Percentiles rank a stretch among this genome's conserved stretches.
Conservation (phyloP, 2,329 filamentous ascomycete genomes). For the Rasamsonia emersonii region DNA sequence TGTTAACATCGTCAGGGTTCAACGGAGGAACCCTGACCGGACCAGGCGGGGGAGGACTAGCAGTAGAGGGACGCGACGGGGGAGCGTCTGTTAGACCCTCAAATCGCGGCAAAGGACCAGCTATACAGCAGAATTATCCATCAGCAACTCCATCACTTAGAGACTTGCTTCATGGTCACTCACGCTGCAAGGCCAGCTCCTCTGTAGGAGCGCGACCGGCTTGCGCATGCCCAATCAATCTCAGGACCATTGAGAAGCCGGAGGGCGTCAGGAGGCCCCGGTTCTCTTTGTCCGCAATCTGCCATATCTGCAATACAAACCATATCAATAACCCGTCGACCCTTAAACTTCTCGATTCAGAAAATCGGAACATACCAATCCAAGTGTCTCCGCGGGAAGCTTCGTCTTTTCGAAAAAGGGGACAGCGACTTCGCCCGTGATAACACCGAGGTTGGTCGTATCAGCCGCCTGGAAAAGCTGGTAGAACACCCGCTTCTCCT, state of each 20-base stretch:
- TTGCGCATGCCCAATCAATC: slow-evolving; percentile 93
- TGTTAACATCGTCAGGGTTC: slow-evolving; percentile 76
- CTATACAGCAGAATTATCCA: slow-evolving; percentile 19
- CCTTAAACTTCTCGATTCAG: background rate
- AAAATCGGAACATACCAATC: slow-evolving; percentile 57
- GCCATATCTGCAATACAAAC: slow-evolving; percentile 69
- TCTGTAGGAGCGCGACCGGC: slow-evolving; percentile 71
- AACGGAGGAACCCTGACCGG: slow-evolving; percentile 83
- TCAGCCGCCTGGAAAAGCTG: slow-evolving; percentile 92
- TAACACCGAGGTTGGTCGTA: slow-evolving; percentile 80
- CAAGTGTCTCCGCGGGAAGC: slow-evolving; percentile 74
- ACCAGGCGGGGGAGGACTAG: slow-evolving; percentile 38
- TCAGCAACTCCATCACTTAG: background rate
- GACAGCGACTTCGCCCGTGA: slow-evolving; percentile 92
- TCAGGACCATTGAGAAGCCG: slow-evolving; percentile 85
- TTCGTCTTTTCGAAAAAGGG: slow-evolving; percentile 97
- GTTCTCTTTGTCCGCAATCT: slow-evolving; percentile 96
- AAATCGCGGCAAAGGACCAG: slow-evolving; percentile 84
- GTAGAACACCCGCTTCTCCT: slow-evolving; percentile 90
- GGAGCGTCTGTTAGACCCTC: slow-evolving; percentile 57
- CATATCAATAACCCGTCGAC: slow-evolving; percentile 4
- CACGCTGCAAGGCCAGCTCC: slow-evolving; percentile 72
- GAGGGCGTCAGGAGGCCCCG: slow-evolving; percentile 84
- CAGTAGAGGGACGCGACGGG: slow-evolving; percentile 50
- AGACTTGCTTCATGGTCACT: slow-evolving; percentile 17